Base-by-base conservation (phyloP, 371 early-diverging fungal species). In the Mucor racemosus region DNA sequence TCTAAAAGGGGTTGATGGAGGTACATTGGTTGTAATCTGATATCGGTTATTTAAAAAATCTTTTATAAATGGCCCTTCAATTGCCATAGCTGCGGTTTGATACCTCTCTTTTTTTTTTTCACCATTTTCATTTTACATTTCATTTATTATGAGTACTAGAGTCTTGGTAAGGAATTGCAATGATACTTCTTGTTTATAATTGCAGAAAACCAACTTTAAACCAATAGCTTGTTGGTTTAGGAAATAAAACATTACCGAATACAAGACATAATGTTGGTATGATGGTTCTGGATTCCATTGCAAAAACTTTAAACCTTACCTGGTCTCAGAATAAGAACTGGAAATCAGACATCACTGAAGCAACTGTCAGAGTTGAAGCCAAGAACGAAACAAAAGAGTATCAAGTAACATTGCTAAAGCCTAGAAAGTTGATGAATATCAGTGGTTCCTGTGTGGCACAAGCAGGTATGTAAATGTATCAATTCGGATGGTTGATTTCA, bases 221-320 rank as follows among this genome's bases (percentile, higher is more conserved):
- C 5, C 36, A 6, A 9, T 53, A 90, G 89, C 71, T 93, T 62
- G 90, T 89, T 33, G 94, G 94, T 9, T 77, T 93, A 21, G 92
- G 91, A 33, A 93, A 93, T 76, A 72, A 82, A 58, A 79, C 80
- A 4, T 78, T 80, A 46, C 89, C 90, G 10, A 74, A 84, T 21
- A 92, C 91, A 3, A 79, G 92, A 33, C 92, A 94, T 75, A 92
- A 88, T 71, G 88, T 90, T 7, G 92, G 92, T 10, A 87, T 89
- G 89, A 86, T 91, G 85, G 81, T 86, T 33, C 66, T 92, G 14
- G 91, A 92, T 69, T 69, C 75, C 36, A 66, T 89, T 50, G 89
- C 86, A 5, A 62, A 75, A n/a, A 62, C 72, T 1, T 74, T 81
- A 9, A 67, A 83, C 34, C 68, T 84, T 3, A 58, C 62, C 4